Base-by-base conservation (phyloP, 805 yeast species). In the Cyberlindnera mrakii region DNA sequence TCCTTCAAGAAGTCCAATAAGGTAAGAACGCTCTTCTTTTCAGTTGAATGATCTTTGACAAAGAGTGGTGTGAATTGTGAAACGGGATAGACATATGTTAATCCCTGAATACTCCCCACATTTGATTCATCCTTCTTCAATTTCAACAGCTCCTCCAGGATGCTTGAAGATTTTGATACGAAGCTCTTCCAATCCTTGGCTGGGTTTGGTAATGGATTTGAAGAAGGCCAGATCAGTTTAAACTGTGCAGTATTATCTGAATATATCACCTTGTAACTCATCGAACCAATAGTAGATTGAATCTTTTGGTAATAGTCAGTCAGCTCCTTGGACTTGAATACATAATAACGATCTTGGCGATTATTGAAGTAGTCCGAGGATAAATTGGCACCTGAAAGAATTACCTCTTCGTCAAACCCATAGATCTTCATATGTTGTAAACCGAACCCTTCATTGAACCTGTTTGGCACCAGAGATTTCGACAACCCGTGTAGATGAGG, bases 361-460 rank as follows among this genome's bases (percentile, higher is more conserved):
- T 91, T 83, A 4, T 96, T 85, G 64, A 93, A 93, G 63, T 93
- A 93, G 64, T 93, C 99, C 31, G 76, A 70, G 0, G 96, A 87
- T 38, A 93, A 70, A 57, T 93, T 93, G 3, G 99, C 99, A 6
- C 98, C 99, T 15, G 85, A 77, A 29, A 93, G 70, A 16, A 93
- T 75, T 34, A 93, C 78, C 58, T 90, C 96, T 55, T 88, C 79
- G 61, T 93, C 99, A 55, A 90, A 80, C 2, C 99, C 99, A 61
- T 93, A 93, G 25, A 93, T 74, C 61, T 93, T 93, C 98, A 93
- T 93, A 59, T 93, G 99, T 62, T 93, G 99, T 40, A 93, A 72
- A 0, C 99, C 99, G 53, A 75, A 71, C 4, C 95, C 90, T 65
- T 93, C 99, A 62, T 90, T 89, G 49, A 91, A 71, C 49, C 99